phyloP scores from a whole-genome alignment of 2,329 filamentous ascomycete genomes.

The Talaromyces pinophilus region DNA sequence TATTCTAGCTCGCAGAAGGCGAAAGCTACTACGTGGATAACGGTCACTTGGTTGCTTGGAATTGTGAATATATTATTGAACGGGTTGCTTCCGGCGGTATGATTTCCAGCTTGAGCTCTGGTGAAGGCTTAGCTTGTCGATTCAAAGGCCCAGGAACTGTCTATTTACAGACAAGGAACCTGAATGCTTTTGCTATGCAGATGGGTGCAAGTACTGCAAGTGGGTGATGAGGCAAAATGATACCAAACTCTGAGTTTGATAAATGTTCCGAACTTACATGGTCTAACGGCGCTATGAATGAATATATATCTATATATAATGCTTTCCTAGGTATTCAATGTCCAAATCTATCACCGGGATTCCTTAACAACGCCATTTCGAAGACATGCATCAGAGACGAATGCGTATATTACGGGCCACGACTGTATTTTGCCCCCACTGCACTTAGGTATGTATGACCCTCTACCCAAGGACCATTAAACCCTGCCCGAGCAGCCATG shows the following conservation, averaged over 20 bases:
- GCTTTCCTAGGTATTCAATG: not conserved
- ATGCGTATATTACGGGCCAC: not conserved
- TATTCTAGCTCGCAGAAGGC: conserved; percentile 51
- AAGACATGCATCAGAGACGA: not conserved
- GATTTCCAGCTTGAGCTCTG: conserved; percentile 79
- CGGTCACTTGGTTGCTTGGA: conserved; percentile 93
- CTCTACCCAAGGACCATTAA: conserved; percentile 14
- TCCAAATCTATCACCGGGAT: not conserved
- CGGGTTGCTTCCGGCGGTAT: conserved; percentile 87
- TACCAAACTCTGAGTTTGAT: not conserved
- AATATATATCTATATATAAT: not conserved
- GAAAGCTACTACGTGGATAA: conserved; percentile 94
- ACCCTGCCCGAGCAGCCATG: not conserved
- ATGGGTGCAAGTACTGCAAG: conserved; percentile 47
- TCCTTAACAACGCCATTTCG: not conserved
- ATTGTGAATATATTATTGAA: conserved; percentile 89
- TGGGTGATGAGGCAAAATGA: conserved; percentile 22
- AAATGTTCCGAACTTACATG: not conserved
- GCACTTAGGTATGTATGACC: not conserved
- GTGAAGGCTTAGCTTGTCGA: conserved; percentile 89
- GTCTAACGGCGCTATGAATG: not conserved
- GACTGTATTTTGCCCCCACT: conserved; percentile 6
- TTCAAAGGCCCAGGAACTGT: conserved; percentile 89
- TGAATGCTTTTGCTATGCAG: conserved; percentile 62
- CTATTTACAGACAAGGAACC: conserved; percentile 89